Percentiles rank a stretch among this genome's conserved stretches.
phyloP scores from a whole-genome alignment of 371 early-diverging fungal genomes.

The Apophysomyces trapeziformis region DNA sequence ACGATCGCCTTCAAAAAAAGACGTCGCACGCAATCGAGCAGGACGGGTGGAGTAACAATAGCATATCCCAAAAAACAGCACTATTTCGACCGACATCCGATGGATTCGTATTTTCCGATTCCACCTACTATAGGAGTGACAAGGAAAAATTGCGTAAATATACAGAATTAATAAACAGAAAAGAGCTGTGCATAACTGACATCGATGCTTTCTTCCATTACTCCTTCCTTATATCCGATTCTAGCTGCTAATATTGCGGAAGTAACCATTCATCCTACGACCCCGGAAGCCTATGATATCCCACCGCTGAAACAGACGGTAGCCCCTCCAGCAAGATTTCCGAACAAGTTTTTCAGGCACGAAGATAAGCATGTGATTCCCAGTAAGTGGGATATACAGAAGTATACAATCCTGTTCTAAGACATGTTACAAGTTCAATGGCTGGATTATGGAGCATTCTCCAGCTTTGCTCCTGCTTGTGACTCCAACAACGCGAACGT shows the following conservation, averaged over 20 bases:
- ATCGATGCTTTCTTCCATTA: too few relatives aligned
- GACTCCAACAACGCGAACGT: slow-evolving; percentile 53
- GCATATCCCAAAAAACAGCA: slow-evolving; percentile 16
- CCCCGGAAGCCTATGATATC: slow-evolving; percentile 21
- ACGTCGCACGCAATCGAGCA: neutral
- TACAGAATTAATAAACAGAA: neutral
- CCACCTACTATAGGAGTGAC: slow-evolving; percentile 14
- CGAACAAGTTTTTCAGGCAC: slow-evolving; percentile 31
- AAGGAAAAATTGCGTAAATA: slow-evolving; percentile 31
- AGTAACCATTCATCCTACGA: slow-evolving; percentile 39
- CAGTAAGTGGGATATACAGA: slow-evolving; percentile 22
- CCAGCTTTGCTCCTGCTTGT: slow-evolving; percentile 53
- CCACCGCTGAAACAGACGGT: slow-evolving; percentile 36
- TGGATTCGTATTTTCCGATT: slow-evolving; percentile 49
- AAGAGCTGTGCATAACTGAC: neutral
- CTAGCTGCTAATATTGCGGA: slow-evolving; percentile 38
- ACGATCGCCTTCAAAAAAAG: slow-evolving; percentile 11
- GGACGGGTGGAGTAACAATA: neutral
- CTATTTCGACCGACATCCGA: slow-evolving; percentile 49
- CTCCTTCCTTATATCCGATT: neutral
- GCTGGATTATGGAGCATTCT: slow-evolving; percentile 56
- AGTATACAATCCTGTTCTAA: neutral
- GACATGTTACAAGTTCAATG: slow-evolving; percentile 40
- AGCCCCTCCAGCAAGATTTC: slow-evolving; percentile 37
- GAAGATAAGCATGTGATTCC: slow-evolving; percentile 46